Base-by-base conservation (phyloP, 139 green algal species). In the Micractinium conductrix region DNA sequence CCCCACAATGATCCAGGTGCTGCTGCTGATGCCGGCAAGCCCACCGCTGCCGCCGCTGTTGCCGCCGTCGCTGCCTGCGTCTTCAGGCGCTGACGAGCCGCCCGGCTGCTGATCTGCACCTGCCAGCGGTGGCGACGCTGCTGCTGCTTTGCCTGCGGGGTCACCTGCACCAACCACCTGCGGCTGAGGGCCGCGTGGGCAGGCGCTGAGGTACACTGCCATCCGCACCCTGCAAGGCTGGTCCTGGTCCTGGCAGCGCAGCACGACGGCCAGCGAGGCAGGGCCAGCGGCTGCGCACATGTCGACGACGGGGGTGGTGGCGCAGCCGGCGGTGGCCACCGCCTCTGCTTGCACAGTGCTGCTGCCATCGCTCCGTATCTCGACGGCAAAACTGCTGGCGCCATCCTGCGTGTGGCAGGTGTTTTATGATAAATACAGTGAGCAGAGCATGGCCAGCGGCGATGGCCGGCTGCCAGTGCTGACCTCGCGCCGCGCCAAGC, bases 181-280 rank as follows among this genome's bases (percentile, higher is more conserved):
- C 1, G 43, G 43, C 2, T 40, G 72, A 0, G 44, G 72, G 30
- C 72, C 72, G 17, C 44, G 42, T 0, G 72, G 72, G 72, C 72
- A 79, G 2, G 72, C n/a, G 72, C 72, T 79, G 44, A 79, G n/a
- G 45, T 63, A 79, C 14, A 44, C n/a, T 40, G 72, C 44, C 17
- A 79, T 17, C 6, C 44, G 72, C 44, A 79, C 44, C 0, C n/a
- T 17, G 72, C 72, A 79, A 3, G 72, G 72, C 44, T 44, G 48
- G 19, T n/a, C 72, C 10, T 4, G 0, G 19, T 63, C 44, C 14
- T 65, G 45, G n/a, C 72, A 79, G n/a, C 40, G 40, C 72, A 79
- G n/a, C 22, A n/a, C 44, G 28, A 79, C 33, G 2, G 21, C 24
- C 16, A 60, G n/a, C 30, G 44, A 9, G 8, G n/a, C 45, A 16